A percentile compares a stretch with the other conserved stretches of the same genome.
Evolutionary conservation across 2,329 filamentous ascomycete species (phyloP).

Genomic region (Alternaria metachromatica): DNA sequence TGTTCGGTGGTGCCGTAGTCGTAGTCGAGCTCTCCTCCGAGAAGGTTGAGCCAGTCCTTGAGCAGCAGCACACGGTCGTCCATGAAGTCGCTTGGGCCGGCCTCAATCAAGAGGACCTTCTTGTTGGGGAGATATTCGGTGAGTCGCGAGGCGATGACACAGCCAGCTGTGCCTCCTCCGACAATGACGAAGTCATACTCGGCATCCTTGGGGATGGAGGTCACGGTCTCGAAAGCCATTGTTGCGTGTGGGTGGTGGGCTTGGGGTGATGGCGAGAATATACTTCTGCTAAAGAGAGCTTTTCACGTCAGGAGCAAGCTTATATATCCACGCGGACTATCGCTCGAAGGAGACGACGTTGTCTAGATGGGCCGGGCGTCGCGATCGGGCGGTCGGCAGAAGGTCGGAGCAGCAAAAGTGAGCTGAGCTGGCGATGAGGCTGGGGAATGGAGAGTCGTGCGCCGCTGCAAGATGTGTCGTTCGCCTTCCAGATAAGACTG

Average conservation of each 20-base stretch:
- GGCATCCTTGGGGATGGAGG: constrained; percentile 68
- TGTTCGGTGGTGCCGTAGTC: constrained; percentile 90
- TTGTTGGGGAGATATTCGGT: constrained; percentile 84
- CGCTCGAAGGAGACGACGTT: not conserved
- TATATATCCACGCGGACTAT: constrained; percentile 10
- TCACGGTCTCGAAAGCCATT: constrained; percentile 58
- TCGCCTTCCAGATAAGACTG: constrained; percentile 39
- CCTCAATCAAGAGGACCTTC: constrained; percentile 83
- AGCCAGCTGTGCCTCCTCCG: constrained; percentile 85
- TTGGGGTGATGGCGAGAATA: constrained; percentile 2
- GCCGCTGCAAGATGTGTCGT: constrained; percentile 36
- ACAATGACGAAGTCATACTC: constrained; percentile 83
- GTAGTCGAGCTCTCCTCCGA: constrained; percentile 87
- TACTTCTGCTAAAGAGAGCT: not conserved
- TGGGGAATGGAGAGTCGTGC: constrained; percentile 10
- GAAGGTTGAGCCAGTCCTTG: constrained; percentile 83
- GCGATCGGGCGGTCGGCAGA: constrained; percentile 15
- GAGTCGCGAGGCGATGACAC: constrained; percentile 80
- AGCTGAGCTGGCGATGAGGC: constrained; percentile 8
- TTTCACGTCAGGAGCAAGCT: constrained; percentile 5
- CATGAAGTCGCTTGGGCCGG: constrained; percentile 86
- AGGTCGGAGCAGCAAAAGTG: constrained; percentile 10
- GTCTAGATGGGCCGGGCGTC: not conserved
- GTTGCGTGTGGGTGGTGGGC: constrained; percentile 8
- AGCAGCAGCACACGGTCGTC: constrained; percentile 86